Base-by-base conservation (phyloP, 495 filamentous ascomycete species). In the Durotheca rogersii region DNA sequence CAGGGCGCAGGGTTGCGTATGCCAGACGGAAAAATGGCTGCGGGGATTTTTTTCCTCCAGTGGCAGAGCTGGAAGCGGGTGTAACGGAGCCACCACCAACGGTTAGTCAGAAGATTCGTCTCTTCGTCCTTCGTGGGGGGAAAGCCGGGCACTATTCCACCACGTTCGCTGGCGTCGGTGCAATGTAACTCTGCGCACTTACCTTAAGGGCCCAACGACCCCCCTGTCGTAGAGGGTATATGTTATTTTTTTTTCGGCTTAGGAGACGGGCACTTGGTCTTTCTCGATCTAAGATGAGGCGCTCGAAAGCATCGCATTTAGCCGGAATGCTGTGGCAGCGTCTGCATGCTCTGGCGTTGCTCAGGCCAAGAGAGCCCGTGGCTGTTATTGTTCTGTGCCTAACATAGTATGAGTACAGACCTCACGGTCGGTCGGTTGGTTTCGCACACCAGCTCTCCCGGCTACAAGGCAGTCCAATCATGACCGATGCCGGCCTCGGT, bases 31-130 rank as follows among this genome's bases (percentile, higher is more conserved):
- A 50, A 34, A 59, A 50, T 39, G 30, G 50, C 41, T 50, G 32
- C 53, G 20, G 27, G 33, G 53, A 50, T 53, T 59, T 53, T 59
- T 59, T 59, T 59, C 56, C 56, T 54, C 56, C 56, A 59, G 56
- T 59, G 2, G 46, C 38, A 41, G 37, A 10, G 23, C 25, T 25
- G 37, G 1, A 51, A 16, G n/a, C 34, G 1, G 38, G 33, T 53
- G 43, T 44, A 23, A 58, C 48, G 27, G 29, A 40, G 43, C 43
- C 32, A 52, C 43, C 44, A 44, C 20, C 16, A 15, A 37, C 36
- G 36, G 32, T 51, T n/a, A n/a, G n/a, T n/a, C n/a, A 53, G 48
- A 52, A 58, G 23, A 21, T 29, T 58, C 47, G 41, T 49, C 12
- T 30, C 15, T 35, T 16, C 15, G 11, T 27, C 23, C 9, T 27